A percentile compares a stretch with the other conserved stretches of the same genome.
Evolutionary conservation across 345 rosid species (phyloP).

Genomic region (Toxicodendron radicans): DNA sequence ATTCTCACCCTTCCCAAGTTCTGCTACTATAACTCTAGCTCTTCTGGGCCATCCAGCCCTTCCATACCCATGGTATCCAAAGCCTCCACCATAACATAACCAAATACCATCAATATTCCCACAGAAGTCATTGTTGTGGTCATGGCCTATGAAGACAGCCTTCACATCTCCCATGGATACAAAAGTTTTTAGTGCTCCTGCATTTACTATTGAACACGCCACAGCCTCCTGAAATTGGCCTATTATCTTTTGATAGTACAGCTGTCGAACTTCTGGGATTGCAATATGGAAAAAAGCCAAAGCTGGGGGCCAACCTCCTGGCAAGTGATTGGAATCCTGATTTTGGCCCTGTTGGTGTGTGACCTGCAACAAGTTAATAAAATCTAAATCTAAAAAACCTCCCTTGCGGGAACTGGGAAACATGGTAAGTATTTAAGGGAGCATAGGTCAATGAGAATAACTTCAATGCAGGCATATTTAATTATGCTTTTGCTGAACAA

Average conservation of each 20-base stretch:
- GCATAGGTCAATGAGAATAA: no score
- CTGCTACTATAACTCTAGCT: conserved; percentile 67
- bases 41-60: conserved; percentile 71
- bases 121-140: conserved; percentile 85
- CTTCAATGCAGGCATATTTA: not conserved
- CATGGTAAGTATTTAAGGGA: not conserved
- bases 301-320: conserved; percentile 20
- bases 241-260: conserved; percentile 49
- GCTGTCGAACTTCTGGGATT: conserved; percentile 61
- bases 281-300: conserved; percentile 89
- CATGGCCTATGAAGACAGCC: conserved; percentile 87
- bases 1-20: conserved; percentile 49
- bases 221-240: conserved; percentile 79
- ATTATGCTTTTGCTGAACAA: not conserved
- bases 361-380: conserved; percentile 41
- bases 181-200: conserved; percentile 64
- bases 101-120: conserved; percentile 74
- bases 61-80: conserved; percentile 92
- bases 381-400: conserved; percentile 31
- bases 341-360: conserved; percentile 34
- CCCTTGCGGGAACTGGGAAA: conserved; percentile 19
- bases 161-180: conserved; percentile 75
- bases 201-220: conserved; percentile 69
- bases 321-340: conserved; percentile 19
- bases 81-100: conserved; percentile 96